Percentiles rank a stretch among this genome's conserved stretches.
Evolutionary conservation across 768 basidiomycete species (phyloP).

Genomic region (Tricholoma terreum): DNA sequence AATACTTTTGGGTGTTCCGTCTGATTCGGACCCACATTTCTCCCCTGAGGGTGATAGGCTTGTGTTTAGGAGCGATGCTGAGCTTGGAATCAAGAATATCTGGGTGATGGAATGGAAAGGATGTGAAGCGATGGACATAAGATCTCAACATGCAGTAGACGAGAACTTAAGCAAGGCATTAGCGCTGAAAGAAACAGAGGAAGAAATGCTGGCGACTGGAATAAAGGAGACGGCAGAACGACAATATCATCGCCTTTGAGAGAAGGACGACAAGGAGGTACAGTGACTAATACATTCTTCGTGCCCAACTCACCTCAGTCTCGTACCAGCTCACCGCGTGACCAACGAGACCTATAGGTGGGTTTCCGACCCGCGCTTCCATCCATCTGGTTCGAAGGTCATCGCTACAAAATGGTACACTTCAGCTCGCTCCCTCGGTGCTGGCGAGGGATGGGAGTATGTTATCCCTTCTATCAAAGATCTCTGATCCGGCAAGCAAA

Average conservation of each 20-base stretch:
- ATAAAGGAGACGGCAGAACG: slow-evolving; percentile 48
- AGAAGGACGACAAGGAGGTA: slow-evolving; percentile 54
- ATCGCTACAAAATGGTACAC: slow-evolving; percentile 83
- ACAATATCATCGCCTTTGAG: slow-evolving; percentile 47
- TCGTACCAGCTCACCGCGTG: slow-evolving; percentile 39
- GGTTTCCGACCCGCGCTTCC: slow-evolving; percentile 68
- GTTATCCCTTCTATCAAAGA: slow-evolving; percentile 42
- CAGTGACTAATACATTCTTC: slow-evolving; percentile 14
- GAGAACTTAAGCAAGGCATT: slow-evolving; percentile 35
- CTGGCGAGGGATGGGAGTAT: slow-evolving; percentile 75
- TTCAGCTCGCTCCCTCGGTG: slow-evolving; percentile 58
- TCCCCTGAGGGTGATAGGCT: slow-evolving; percentile 61
- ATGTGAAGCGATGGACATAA: slow-evolving; percentile 59
- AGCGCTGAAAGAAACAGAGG: slow-evolving; percentile 38
- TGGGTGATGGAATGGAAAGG: slow-evolving; percentile 68
- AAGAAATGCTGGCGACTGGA: slow-evolving; percentile 45
- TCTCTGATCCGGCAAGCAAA: slow-evolving; percentile 14
- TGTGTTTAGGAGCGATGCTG: slow-evolving; percentile 74
- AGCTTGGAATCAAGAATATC: slow-evolving; percentile 70
- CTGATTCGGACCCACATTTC: slow-evolving; percentile 72
- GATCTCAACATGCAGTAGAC: slow-evolving; percentile 25
- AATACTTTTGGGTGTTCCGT: slow-evolving; percentile 60
- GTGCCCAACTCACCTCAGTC: background rate
- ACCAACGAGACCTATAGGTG: slow-evolving; percentile 77
- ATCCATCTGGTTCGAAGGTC: slow-evolving; percentile 58